Evolutionary conservation across 495 filamentous ascomycete species (phyloP).

Genomic region (Xylaria sp.): DNA sequence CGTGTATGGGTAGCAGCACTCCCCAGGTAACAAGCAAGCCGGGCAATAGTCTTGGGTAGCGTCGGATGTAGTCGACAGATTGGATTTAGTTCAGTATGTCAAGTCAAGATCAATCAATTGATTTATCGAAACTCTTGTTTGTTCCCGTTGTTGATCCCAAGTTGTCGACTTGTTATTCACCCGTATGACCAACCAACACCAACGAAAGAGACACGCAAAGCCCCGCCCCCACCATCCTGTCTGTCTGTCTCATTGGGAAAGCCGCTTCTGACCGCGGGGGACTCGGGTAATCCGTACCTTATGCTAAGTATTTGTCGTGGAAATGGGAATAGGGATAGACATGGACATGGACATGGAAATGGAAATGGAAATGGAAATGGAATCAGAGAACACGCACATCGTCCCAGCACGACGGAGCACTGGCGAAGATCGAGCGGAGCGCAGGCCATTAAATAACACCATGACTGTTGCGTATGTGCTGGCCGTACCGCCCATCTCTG

Average conservation of each 20-base stretch:
- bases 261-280: constrained; percentile 23
- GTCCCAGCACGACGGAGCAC: constrained; percentile 32
- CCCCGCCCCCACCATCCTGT: constrained; percentile 25
- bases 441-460: constrained; percentile 24
- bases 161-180: constrained; percentile 16
- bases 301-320: constrained; percentile 25
- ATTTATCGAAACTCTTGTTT: background rate
- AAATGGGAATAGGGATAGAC: constrained; percentile 19
- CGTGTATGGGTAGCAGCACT: too few species aligned
- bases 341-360: too few species aligned
- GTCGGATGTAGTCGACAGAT: constrained; percentile 24
- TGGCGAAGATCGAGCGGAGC: constrained; percentile 21
- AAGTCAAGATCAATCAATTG: constrained; percentile 9
- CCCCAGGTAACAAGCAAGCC: too few species aligned
- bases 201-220: constrained; percentile 15
- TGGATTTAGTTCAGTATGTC: constrained; percentile 12
- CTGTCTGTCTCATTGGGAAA: constrained; percentile 17
- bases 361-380: too few species aligned
- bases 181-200: constrained; percentile 17
- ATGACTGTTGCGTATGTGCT: background rate
- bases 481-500: constrained; percentile 1
- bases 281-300: constrained; percentile 19
- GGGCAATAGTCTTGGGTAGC: constrained; percentile 21
- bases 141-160: constrained; percentile 11
- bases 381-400: constrained; percentile 41